Conservation (phyloP, 805 yeast genomes). For the Yarrowia keelungensis region DNA sequence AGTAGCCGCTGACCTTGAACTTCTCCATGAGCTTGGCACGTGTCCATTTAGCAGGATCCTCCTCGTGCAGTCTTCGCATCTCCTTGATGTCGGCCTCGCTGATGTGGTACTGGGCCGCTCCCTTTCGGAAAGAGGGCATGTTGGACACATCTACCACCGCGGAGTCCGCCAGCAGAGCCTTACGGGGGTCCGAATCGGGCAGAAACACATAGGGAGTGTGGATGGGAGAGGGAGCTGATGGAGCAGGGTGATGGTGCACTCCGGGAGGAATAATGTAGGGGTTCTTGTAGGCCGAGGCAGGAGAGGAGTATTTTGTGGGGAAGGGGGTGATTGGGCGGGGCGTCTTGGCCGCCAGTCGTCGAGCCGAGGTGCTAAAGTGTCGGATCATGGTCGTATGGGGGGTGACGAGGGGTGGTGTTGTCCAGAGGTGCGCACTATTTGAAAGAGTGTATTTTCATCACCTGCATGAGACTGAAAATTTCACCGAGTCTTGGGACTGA, state of each 20-base stretch:
- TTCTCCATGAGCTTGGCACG: constrained; percentile 65
- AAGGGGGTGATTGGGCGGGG: constrained; percentile 47
- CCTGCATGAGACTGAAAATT: constrained; percentile 12
- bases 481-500: neutral
- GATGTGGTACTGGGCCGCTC: constrained; percentile 59
- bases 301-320: constrained; percentile 67
- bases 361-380: constrained; percentile 31
- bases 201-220: constrained; percentile 75
- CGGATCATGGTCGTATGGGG: constrained; percentile 14
- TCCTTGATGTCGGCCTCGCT: constrained; percentile 64
- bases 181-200: constrained; percentile 66
- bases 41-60: constrained; percentile 69
- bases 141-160: constrained; percentile 1
- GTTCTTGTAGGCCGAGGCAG: constrained; percentile 70
- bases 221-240: constrained; percentile 63
- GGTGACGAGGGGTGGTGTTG: neutral
- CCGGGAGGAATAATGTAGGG: constrained; percentile 65
- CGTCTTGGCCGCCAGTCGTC: constrained; percentile 28
- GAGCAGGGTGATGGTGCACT: constrained; percentile 66
- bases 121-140: constrained; percentile 52
- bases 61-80: constrained; percentile 61
- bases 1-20: constrained; percentile 60
- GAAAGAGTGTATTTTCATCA: neutral
- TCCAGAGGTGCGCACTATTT: too few relatives aligned
- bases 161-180: constrained; percentile 42